These are phyloP conservation scores for Psilocybe mexicana DNA, from an alignment of 1,284 basidiomycete genomes.

Conservation along the genomic window DNA sequence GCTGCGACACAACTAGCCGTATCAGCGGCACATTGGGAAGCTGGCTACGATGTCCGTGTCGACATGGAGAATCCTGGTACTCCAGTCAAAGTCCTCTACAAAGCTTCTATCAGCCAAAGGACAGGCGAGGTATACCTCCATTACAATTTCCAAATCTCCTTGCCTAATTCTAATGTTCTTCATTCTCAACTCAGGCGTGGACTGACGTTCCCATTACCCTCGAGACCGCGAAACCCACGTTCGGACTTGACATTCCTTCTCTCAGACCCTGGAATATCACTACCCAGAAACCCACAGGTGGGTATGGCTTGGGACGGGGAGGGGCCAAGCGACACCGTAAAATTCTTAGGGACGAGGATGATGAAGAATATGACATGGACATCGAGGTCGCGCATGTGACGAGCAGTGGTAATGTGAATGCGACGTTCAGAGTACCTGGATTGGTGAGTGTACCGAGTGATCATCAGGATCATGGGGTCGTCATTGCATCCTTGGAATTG, in stretches of 20 bases:
- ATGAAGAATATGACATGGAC: neutral
- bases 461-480: conserved; percentile 32
- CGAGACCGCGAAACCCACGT: conserved; percentile 32
- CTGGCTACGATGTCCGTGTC: conserved; percentile 41
- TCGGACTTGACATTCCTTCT: conserved; percentile 19
- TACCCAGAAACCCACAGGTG: neutral
- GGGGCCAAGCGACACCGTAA: neutral
- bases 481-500: conserved; percentile 30
- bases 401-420: conserved; percentile 32
- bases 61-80: conserved; percentile 32
- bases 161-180: neutral
- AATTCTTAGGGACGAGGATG: neutral
- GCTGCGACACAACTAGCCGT: conserved; percentile 29
- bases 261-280: neutral
- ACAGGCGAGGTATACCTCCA: conserved; percentile 36
- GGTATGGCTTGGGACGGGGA: neutral
- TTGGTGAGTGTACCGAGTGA: conserved; percentile 33
- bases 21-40: conserved; percentile 33
- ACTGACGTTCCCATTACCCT: conserved; percentile 30
- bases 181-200: conserved; percentile 24
- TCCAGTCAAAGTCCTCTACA: conserved; percentile 37
- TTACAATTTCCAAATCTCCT: neutral
- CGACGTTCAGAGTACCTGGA: conserved; percentile 37
- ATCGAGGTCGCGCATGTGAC: conserved; percentile 17
- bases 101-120: conserved; percentile 35